Percentiles rank a stretch among this genome's conserved stretches.
Conservation (phyloP, 1,139 yeast genomes). For the Lodderomyces oxycetoniae region DNA sequence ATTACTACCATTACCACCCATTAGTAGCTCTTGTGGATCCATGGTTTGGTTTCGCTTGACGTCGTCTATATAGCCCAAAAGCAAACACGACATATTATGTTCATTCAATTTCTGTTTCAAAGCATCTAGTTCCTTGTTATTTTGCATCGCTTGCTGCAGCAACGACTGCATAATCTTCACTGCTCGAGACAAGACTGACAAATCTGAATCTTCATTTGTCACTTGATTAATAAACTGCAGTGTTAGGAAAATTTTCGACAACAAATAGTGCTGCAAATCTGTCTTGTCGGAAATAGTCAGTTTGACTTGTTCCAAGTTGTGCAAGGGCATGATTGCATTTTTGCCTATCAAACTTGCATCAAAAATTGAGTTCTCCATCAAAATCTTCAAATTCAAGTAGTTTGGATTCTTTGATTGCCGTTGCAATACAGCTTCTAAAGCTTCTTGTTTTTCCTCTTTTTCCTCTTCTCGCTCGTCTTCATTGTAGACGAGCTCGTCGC, state of each 20-base stretch:
- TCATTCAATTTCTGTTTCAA: constrained; percentile 28
- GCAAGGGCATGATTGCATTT: constrained; percentile 32
- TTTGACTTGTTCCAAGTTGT: constrained; percentile 29
- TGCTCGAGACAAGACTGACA: constrained; percentile 27
- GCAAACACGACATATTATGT: constrained; percentile 43
- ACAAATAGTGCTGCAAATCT: constrained; percentile 31
- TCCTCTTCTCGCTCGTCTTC: constrained; percentile 14
- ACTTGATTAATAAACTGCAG: constrained; percentile 33
- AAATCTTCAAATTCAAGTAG: constrained; percentile 38
- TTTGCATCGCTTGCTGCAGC: constrained; percentile 28
- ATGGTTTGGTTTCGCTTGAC: constrained; percentile 20
- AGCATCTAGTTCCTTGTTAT: constrained; percentile 29
- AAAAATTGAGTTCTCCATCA: constrained; percentile 43
- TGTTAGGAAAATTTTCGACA: constrained; percentile 29
- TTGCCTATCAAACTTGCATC: constrained; percentile 37
- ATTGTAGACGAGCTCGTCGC: too few species aligned
- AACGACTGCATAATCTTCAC: constrained; percentile 32
- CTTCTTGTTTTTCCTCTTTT: neutral
- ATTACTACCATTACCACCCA: neutral
- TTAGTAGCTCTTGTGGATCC: too few species aligned
- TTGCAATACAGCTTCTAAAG: neutral
- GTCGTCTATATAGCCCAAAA: constrained; percentile 45
- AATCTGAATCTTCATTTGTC: constrained; percentile 20
- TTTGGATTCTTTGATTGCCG: constrained; percentile 20
- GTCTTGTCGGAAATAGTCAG: constrained; percentile 25